Base-by-base conservation (phyloP, 2,329 filamentous ascomycete genomes). In the Nigrospora osmanthi region DNA sequence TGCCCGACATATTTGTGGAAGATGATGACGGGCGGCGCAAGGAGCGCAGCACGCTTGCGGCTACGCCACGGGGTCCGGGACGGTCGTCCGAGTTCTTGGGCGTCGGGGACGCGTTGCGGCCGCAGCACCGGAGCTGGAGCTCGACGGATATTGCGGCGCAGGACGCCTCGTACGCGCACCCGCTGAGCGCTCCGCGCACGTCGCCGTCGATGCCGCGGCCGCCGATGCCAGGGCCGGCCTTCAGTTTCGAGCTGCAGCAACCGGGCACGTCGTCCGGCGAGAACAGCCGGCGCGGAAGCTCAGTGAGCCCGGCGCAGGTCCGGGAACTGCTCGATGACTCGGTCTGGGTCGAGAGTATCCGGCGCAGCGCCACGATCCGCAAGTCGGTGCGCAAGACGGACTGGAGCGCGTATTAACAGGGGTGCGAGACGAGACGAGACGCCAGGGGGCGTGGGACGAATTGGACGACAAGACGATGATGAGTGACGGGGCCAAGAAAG, bases 321-420 rank as follows among this genome's bases (percentile, higher is more conserved):
- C 80, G 90, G 62, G 82, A 89, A 53, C 86, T 93, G 59, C 75
- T 97, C 44, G 88, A 93, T 57, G 87, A 91, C 58, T 93, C 88
- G 15, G 84, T 87, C 14, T 97, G 91, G 91, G 87, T 91, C 42
- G 88, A 95, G 67, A 95, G 87, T 70, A 89, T 96, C 52, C 76
- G 89, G 51, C 78, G 89, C 50, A 95, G 89, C 67, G 89, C 93
- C 54, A 95, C 89, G 43, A 76, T 76, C 43, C 68, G 69, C 42
- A 70, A 66, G 52, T 68, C 69, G 13, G 62, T 68, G 19, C 57
- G 60, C 42, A 59, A 59, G 35, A 62, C 65, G 4, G 52, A 61
- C 43, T 56, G 57, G 54, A 54, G 43, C 46, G 49, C 50, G 13
- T 47, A 54, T 41, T 46, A 42, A 38, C 6, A 28, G 10, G 23